phyloP scores from a whole-genome alignment of 2,329 filamentous ascomycete species.

The Claviceps pazoutovae region DNA sequence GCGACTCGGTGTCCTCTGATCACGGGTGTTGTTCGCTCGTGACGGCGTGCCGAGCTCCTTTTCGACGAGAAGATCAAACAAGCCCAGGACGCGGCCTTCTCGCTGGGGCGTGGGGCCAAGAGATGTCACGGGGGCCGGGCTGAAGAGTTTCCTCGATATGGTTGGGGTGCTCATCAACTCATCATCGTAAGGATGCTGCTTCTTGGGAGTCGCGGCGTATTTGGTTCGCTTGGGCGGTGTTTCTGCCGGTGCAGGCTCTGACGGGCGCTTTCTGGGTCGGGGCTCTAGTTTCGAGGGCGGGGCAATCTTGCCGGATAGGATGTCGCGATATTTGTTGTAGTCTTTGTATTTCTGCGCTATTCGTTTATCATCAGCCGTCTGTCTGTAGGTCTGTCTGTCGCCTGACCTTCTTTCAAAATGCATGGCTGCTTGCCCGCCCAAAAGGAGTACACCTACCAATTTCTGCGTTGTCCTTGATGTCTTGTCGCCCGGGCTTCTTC shows the following conservation, averaged over 20 bases:
- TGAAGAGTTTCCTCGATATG: slow-evolving; percentile 44
- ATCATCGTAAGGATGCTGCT: slow-evolving; percentile 22
- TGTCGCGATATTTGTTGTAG: slow-evolving; percentile 52
- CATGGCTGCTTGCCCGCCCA: neutral
- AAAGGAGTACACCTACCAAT: slow-evolving; percentile 42
- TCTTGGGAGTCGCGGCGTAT: slow-evolving; percentile 33
- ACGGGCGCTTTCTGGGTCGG: slow-evolving; percentile 25
- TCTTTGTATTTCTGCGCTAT: slow-evolving; percentile 62
- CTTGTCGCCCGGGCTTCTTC: slow-evolving; percentile 55
- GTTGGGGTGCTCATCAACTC: slow-evolving; percentile 40
- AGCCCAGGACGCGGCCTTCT: slow-evolving; percentile 60
- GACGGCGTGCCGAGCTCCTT: slow-evolving; percentile 36
- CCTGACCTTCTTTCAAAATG: neutral
- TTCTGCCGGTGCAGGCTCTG: slow-evolving; percentile 20
- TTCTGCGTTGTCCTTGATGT: slow-evolving; percentile 58
- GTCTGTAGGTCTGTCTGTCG: neutral
- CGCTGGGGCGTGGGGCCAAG: slow-evolving; percentile 70
- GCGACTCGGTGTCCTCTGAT: slow-evolving; percentile 1
- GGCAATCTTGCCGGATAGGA: slow-evolving; percentile 38
- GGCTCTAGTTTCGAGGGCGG: slow-evolving; percentile 20
- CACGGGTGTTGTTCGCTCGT: slow-evolving; percentile 20
- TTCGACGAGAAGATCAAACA: slow-evolving; percentile 57
- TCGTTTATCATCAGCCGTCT: neutral
- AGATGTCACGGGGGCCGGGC: slow-evolving; percentile 41
- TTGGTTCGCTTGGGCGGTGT: slow-evolving; percentile 40